These are phyloP conservation scores for Colletotrichum sp. DNA, from an alignment of 2,329 filamentous ascomycete genomes.

Conservation along the genomic window DNA sequence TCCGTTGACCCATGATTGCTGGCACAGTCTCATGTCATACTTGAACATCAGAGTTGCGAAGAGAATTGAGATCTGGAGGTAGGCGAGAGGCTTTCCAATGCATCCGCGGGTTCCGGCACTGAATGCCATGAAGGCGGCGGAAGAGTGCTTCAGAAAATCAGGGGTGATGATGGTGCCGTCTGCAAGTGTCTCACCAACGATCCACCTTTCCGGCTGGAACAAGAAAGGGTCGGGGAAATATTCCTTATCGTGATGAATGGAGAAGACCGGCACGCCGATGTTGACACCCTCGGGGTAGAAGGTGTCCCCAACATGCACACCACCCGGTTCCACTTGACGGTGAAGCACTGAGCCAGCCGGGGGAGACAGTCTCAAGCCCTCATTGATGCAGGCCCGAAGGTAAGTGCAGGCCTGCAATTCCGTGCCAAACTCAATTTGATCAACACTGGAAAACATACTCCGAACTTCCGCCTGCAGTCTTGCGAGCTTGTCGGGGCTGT, in stretches of 20 bases:
- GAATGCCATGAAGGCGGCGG: constrained; percentile 1
- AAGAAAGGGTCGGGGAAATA: neutral
- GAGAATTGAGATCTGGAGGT: neutral
- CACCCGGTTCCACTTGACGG: neutral
- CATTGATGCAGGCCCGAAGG: constrained; percentile 3
- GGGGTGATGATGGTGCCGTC: neutral
- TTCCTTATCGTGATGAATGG: neutral
- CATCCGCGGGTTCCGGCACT: constrained; percentile 3
- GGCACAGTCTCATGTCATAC: constrained; percentile 1
- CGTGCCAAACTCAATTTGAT: neutral
- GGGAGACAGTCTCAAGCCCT: neutral
- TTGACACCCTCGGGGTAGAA: neutral
- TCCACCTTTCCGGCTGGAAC: constrained; percentile 1
- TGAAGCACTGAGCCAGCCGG: neutral
- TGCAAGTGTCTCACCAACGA: neutral
- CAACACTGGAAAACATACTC: neutral
- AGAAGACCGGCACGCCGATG: constrained; percentile 5
- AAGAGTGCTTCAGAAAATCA: neutral
- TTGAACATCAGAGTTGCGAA: neutral
- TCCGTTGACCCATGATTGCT: neutral
- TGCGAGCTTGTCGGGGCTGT: neutral
- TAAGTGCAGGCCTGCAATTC: constrained; percentile 1
- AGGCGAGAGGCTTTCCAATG: neutral
- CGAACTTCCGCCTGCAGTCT: neutral
- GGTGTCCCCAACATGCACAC: neutral